A percentile compares a stretch with the other conserved stretches of the same genome.
These are phyloP conservation scores for Boletellus deceptivus DNA, from an alignment of 1,284 basidiomycete species.

Conservation along the genomic window DNA sequence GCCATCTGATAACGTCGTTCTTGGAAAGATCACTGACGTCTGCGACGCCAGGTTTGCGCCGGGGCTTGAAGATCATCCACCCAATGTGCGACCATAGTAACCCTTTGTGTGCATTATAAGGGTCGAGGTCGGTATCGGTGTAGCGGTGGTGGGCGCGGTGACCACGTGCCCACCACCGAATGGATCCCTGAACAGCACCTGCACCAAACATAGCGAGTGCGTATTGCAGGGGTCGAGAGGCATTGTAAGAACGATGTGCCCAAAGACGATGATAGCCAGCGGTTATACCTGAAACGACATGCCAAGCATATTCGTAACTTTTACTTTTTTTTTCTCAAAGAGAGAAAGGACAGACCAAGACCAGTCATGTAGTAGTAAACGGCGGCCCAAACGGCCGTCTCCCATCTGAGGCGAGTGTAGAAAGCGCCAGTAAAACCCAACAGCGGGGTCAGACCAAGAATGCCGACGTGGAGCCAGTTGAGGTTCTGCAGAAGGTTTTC, in stretches of 20 bases:
- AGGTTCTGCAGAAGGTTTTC: constrained; percentile 69
- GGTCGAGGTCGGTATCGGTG: constrained; percentile 94
- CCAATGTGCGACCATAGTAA: constrained; percentile 81
- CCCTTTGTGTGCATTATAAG: constrained; percentile 88
- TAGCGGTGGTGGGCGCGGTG: constrained; percentile 94
- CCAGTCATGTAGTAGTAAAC: constrained; percentile 87
- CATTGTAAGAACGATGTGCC: constrained; percentile 92
- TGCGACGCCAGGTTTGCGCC: constrained; percentile 83
- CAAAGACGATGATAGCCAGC: constrained; percentile 91
- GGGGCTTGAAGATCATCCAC: constrained; percentile 92
- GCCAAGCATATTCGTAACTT: too few relatives aligned
- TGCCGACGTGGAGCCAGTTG: constrained; percentile 63
- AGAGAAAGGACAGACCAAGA: constrained; percentile 48
- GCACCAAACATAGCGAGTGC: constrained; percentile 76
- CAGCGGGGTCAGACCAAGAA: constrained; percentile 71
- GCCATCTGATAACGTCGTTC: constrained; percentile 81
- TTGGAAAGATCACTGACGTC: constrained; percentile 84
- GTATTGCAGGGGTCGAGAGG: constrained; percentile 78
- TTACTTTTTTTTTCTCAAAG: too few relatives aligned
- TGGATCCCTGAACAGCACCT: constrained; percentile 87
- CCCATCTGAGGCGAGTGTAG: constrained; percentile 57
- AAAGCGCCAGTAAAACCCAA: constrained; percentile 69
- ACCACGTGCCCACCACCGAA: constrained; percentile 94
- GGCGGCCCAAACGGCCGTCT: constrained; percentile 71
- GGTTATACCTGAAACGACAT: constrained; percentile 48